phyloP scores from a whole-genome alignment of 345 rosid genomes.

The Stellera chamaejasme region DNA sequence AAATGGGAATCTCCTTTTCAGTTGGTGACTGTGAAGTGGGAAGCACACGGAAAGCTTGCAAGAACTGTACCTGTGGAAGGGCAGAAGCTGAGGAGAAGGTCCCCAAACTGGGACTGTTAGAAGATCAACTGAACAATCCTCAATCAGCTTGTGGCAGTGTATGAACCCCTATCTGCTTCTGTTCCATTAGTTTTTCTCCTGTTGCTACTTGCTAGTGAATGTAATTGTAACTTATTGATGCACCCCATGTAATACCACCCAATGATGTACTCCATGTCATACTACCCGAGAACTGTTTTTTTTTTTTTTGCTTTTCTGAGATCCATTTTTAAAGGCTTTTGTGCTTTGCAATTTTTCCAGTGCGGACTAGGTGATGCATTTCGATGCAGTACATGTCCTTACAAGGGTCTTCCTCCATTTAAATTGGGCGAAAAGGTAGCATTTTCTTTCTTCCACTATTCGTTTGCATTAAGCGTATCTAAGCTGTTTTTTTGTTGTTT shows the following conservation, averaged over 20 bases:
- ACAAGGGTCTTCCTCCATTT: conserved; percentile 86
- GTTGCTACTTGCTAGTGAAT: neutral
- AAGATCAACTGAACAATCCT: conserved; percentile 79
- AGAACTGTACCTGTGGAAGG: conserved; percentile 94
- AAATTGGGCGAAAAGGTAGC: conserved; percentile 90
- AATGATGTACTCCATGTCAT: no score
- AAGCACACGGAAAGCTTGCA: conserved; percentile 90
- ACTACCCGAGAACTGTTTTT: neutral
- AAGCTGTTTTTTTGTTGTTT: no score
- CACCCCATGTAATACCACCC: no score
- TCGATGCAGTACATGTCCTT: conserved; percentile 92
- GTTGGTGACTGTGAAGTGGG: conserved; percentile 79
- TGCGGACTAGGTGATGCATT: conserved; percentile 98
- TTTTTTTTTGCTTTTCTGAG: neutral
- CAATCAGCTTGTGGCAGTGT: conserved; percentile 96
- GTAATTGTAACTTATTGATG: neutral
- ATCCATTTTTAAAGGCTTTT: neutral
- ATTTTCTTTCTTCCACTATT: neutral
- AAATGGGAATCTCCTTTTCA: conserved; percentile 17
- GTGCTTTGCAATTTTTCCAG: conserved; percentile 23
- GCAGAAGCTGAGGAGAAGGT: conserved; percentile 91
- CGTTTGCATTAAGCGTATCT: neutral
- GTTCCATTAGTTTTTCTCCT: neutral
- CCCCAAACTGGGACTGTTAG: conserved; percentile 52
- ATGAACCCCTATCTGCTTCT: conserved; percentile 20